Conservation (phyloP, 805 yeast genomes). For the Maudiozyma saulgeensis region DNA sequence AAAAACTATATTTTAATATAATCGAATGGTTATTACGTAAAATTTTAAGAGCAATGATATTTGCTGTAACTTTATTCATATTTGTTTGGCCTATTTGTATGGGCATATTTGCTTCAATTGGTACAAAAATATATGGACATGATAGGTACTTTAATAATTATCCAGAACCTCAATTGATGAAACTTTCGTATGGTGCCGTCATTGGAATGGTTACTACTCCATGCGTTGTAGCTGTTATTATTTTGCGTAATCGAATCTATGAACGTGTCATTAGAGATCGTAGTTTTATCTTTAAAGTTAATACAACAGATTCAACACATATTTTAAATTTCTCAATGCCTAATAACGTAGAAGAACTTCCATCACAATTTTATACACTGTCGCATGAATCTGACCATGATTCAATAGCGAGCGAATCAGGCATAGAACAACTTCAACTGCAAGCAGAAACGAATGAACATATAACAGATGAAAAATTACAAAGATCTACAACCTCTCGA, state of each 20-base stretch:
- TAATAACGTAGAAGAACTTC: neutral
- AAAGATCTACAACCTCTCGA: neutral
- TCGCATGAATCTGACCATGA: neutral
- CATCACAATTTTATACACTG: neutral
- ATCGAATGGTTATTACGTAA: conserved; percentile 12
- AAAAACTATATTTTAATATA: conserved; percentile 7
- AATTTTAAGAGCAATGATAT: conserved; percentile 10
- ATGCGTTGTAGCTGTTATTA: conserved; percentile 9
- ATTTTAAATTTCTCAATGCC: neutral
- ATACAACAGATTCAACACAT: neutral
- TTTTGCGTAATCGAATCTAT: conserved; percentile 11
- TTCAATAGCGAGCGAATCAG: neutral
- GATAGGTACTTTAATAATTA: conserved; percentile 14
- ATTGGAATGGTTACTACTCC: conserved; percentile 15
- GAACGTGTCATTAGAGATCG: conserved; percentile 1
- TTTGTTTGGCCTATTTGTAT: conserved; percentile 21
- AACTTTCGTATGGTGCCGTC: conserved; percentile 15
- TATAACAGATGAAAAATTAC: neutral
- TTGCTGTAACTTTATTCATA: conserved; percentile 11
- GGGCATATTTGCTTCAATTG: conserved; percentile 20
- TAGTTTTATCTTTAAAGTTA: neutral
- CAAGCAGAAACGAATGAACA: neutral
- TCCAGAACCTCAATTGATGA: conserved; percentile 18
- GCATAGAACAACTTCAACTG: too few species aligned
- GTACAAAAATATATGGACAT: conserved; percentile 9